Evolutionary conservation across 1,139 yeast genomes (phyloP).

Genomic region (Suhomyces ambrosiae): DNA sequence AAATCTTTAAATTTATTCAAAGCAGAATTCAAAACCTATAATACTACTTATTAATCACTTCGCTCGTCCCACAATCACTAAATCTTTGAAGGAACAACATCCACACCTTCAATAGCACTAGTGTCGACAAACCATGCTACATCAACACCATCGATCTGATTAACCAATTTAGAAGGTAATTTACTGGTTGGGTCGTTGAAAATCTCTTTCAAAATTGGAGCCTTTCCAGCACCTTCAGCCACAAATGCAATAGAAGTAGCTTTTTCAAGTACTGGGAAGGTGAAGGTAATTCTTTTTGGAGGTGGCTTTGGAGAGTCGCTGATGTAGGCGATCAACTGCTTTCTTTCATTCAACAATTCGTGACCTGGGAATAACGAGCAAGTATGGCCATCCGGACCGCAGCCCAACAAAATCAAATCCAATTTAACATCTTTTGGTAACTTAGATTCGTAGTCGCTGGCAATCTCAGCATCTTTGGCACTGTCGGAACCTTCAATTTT

Average conservation of each 20-base stretch:
- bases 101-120: constrained; percentile 69
- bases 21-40: no score
- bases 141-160: constrained; percentile 45
- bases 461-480: constrained; percentile 49
- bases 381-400: constrained; percentile 84
- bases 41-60: no score
- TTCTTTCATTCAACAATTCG: constrained; percentile 44
- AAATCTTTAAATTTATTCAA: no score
- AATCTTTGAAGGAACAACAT: constrained; percentile 51
- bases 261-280: constrained; percentile 61
- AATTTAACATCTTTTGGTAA: constrained; percentile 45
- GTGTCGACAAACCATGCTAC: constrained; percentile 83
- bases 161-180: constrained; percentile 79
- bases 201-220: constrained; percentile 68
- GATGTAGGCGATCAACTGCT: constrained; percentile 43
- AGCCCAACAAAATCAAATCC: constrained; percentile 67
- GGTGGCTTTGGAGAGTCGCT: constrained; percentile 78
- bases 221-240: constrained; percentile 87
- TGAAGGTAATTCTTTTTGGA: constrained; percentile 72
- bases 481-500: constrained; percentile 36
- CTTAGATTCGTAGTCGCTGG: constrained; percentile 49
- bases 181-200: constrained; percentile 53
- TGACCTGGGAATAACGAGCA: constrained; percentile 74
- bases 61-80: no score
- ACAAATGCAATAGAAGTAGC: constrained; percentile 72